phyloP scores from a whole-genome alignment of 2,329 filamentous ascomycete species.

The Diaporthe sp. region DNA sequence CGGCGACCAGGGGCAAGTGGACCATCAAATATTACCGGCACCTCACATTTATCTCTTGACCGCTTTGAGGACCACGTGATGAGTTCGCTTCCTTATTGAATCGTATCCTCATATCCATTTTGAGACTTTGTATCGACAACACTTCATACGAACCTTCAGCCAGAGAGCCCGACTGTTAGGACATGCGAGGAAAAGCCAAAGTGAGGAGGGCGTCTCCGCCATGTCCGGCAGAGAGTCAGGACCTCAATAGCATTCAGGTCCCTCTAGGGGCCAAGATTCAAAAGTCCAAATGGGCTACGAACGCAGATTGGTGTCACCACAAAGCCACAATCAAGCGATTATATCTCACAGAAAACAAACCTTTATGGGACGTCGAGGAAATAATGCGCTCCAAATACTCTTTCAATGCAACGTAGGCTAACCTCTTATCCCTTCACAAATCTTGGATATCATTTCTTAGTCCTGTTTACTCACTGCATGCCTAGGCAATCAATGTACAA shows the following conservation, averaged over 20 bases:
- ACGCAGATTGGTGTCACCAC: neutral
- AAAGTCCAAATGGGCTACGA: neutral
- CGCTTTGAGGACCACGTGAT: neutral
- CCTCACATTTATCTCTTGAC: neutral
- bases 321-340: neutral
- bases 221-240: neutral
- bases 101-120: neutral
- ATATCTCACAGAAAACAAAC: conserved; percentile 17
- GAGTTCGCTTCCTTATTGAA: neutral
- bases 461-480: neutral
- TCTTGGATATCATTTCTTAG: neutral
- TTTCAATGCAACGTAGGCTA: conserved; percentile 11
- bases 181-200: neutral
- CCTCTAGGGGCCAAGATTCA: no score
- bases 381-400: neutral
- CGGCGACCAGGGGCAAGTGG: neutral
- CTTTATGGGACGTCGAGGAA: neutral
- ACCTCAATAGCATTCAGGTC: neutral
- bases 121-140: neutral
- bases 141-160: neutral
- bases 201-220: neutral
- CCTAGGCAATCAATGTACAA: conserved; percentile 22
- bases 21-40: neutral
- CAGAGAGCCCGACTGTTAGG: no score
- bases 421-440: neutral